A percentile compares a stretch with the other conserved stretches of the same genome.
Conservation (phyloP, 2,329 filamentous ascomycete genomes). For the Didymella arachidicola region DNA sequence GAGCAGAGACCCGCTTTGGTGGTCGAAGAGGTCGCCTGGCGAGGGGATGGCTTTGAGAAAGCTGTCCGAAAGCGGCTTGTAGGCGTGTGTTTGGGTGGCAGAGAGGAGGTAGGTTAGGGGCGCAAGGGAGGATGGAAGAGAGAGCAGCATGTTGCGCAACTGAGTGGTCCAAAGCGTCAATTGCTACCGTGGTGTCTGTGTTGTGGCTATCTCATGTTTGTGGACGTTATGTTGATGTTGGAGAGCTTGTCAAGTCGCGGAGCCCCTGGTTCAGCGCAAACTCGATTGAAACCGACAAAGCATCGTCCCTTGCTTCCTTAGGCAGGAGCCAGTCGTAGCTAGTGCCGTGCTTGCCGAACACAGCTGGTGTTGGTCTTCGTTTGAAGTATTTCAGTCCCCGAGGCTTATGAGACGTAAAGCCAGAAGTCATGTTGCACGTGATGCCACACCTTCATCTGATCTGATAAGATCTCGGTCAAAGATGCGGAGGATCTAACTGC, state of each 20-base stretch:
- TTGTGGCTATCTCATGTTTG: conserved; percentile 7
- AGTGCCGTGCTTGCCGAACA: conserved; percentile 30
- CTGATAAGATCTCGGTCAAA: conserved; percentile 30
- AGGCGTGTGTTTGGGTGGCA: conserved; percentile 52
- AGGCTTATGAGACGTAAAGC: conserved; percentile 1
- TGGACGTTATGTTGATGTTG: conserved; percentile 1
- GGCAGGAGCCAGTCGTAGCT: conserved; percentile 18
- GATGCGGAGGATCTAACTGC: conserved; percentile 32
- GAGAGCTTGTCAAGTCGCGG: conserved; percentile 3
- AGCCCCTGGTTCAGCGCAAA: conserved; percentile 24
- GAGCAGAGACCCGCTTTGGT: conserved; percentile 76
- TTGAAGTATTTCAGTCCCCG: conserved; percentile 14
- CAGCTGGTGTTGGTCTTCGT: conserved; percentile 13
- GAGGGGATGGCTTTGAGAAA: conserved; percentile 75
- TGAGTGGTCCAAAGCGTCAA: neutral
- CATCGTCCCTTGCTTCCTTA: conserved; percentile 23
- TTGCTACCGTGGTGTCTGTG: neutral
- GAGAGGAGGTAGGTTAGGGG: conserved; percentile 26
- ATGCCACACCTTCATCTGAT: conserved; percentile 36
- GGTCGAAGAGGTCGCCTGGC: conserved; percentile 78
- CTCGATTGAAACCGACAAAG: conserved; percentile 32
- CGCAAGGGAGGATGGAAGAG: conserved; percentile 23
- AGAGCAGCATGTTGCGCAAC: conserved; percentile 28
- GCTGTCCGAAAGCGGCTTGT: conserved; percentile 74
- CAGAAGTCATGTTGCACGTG: conserved; percentile 6